Base-by-base conservation (phyloP, 2,329 filamentous ascomycete genomes). In the Ceratocystis lukuohia region DNA sequence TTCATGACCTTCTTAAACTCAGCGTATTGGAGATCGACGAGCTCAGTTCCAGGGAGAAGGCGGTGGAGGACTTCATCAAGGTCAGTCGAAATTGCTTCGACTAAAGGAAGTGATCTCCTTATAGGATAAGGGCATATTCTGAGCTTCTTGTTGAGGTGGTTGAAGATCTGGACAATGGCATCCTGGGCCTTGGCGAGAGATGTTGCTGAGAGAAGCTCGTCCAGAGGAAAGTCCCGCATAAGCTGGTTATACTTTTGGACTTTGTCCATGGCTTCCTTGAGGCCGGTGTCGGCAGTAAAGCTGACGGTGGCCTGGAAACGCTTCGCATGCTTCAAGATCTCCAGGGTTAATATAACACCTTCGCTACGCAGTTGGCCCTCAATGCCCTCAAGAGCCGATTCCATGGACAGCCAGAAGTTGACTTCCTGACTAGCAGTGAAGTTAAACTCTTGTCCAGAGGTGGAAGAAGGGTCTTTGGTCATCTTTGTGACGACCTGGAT, bases 181-280 rank as follows among this genome's bases (percentile, higher is more conserved):
- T 97, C 92, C 72, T 94, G 86, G 2, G 96, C 86, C 76, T 96
- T 96, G 71, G 86, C 80, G 57, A 99, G 77, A 0, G 92, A 93
- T 0, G 92, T 95, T 1, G 94, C 92, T 17, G 94, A 96, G 20
- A 96, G 82, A 33, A 99, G 79, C 75, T 99, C 94, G 73, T 97
- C 93, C 44, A 99, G 80, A 0, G 94, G 94, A 70, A 99, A 97
- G 74, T 99, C 95, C 69, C 94, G 88, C 90, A 99, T 97, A 28
- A 99, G 83, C 77, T 96, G 90, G 74, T 99, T 99, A 80, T 97
- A 99, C 76, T 96, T 96, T 75, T 96, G 91, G 61, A 99, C 95
- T 74, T 89, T 88, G 69, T 99, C 94, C 75, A 92, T 94, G 28
- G 91, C 91, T 76, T 99, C 94, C 75, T 96, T 96, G 74, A 99